Percentiles rank a stretch among this genome's conserved stretches.
These are phyloP conservation scores for Boletus barrowsii DNA, from an alignment of 768 basidiomycete genomes.

Conservation along the genomic window DNA sequence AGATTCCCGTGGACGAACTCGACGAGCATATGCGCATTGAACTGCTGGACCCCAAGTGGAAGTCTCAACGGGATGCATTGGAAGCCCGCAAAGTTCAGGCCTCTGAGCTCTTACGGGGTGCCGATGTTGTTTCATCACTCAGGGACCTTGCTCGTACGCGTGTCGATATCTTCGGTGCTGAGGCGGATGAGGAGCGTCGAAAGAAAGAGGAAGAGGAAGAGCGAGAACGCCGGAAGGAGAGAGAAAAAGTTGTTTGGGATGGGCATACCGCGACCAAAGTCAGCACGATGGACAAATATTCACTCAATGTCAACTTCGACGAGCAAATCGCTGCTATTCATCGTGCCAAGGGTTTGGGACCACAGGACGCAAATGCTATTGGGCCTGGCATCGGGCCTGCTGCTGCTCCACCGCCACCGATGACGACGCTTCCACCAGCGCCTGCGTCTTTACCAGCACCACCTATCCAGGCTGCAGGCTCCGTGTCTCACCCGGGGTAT, in stretches of 20 bases:
- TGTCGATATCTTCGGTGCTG: constrained; percentile 95
- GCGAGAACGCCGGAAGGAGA: constrained; percentile 74
- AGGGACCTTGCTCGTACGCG: constrained; percentile 92
- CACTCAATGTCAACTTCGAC: constrained; percentile 90
- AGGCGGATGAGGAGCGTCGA: constrained; percentile 87
- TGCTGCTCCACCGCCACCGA: constrained; percentile 59
- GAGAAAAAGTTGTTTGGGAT: constrained; percentile 97
- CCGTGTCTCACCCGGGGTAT: constrained; percentile 50
- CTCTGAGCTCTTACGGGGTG: constrained; percentile 83
- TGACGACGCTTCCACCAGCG: constrained; percentile 63
- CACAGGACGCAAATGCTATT: constrained; percentile 75
- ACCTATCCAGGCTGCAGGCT: constrained; percentile 47
- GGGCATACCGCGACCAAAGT: constrained; percentile 95
- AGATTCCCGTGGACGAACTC: constrained; percentile 92
- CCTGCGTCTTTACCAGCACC: constrained; percentile 74
- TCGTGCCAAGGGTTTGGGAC: constrained; percentile 85
- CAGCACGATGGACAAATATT: constrained; percentile 89
- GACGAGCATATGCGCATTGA: constrained; percentile 99
- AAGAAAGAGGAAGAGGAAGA: constrained; percentile 87
- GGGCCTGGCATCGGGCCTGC: constrained; percentile 87
- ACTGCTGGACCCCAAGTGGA: constrained; percentile 95
- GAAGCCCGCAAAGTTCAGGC: constrained; percentile 90
- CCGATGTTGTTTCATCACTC: constrained; percentile 91
- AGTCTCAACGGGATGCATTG: constrained; percentile 85
- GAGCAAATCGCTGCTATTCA: constrained; percentile 98